Conservation (phyloP, 2,329 filamentous ascomycete genomes). For the Davidsoniella australis region DNA sequence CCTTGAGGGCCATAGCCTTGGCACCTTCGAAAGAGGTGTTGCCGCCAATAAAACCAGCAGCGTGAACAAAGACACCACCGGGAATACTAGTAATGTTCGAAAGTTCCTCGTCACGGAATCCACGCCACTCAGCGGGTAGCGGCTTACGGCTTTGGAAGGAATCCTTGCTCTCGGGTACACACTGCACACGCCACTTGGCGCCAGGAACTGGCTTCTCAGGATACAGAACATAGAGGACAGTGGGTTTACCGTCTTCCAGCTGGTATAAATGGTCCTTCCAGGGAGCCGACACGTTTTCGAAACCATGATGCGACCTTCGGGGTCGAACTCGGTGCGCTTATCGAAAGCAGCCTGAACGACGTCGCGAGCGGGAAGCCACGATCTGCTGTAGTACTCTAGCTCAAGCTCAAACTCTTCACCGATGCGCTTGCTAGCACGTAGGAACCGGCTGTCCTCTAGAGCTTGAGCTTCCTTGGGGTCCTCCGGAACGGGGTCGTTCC, state of each 20-base stretch:
- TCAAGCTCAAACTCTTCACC: slow-evolving; percentile 76
- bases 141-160: slow-evolving; percentile 88
- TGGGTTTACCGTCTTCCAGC: slow-evolving; percentile 48
- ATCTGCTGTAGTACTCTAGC: slow-evolving; percentile 53
- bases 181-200: slow-evolving; percentile 85
- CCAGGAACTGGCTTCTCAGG: slow-evolving; percentile 60
- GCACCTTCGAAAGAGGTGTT: slow-evolving; percentile 84
- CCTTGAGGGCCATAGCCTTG: slow-evolving; percentile 68
- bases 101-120: slow-evolving; percentile 71
- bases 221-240: slow-evolving; percentile 75
- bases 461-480: slow-evolving; percentile 39
- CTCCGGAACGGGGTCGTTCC: slow-evolving; percentile 47
- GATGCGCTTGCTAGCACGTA: slow-evolving; percentile 61
- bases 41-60: slow-evolving; percentile 87
- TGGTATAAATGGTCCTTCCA: slow-evolving; percentile 96
- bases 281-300: slow-evolving; percentile 61
- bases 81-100: slow-evolving; percentile 51
- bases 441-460: slow-evolving; percentile 68
- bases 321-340: slow-evolving; percentile 48
- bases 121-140: slow-evolving; percentile 80
- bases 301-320: slow-evolving; percentile 64
- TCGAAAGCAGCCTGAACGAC: slow-evolving; percentile 63
- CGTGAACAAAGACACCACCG: slow-evolving; percentile 84
- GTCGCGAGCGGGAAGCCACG: slow-evolving; percentile 77
- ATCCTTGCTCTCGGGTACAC: slow-evolving; percentile 67